Percentiles rank a stretch among this genome's conserved stretches.
Evolutionary conservation across 768 basidiomycete species (phyloP).

Genomic region (Hypsizygus marmoreus): DNA sequence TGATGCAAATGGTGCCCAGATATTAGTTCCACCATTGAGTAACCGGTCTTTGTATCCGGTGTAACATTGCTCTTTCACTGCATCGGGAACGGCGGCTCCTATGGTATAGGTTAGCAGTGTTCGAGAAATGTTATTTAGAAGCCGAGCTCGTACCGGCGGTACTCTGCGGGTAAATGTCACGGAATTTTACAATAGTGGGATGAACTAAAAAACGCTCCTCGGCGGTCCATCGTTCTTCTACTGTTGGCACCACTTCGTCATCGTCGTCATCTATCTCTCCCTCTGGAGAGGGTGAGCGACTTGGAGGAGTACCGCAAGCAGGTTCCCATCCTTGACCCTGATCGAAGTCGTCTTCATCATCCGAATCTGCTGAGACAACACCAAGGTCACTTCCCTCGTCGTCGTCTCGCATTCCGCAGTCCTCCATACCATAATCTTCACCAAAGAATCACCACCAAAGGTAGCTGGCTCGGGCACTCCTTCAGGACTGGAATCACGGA

Average conservation of each 20-base stretch:
- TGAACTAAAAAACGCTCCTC: constrained; percentile 1
- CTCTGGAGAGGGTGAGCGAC: not conserved
- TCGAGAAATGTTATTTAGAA: not conserved
- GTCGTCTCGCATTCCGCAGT: not conserved
- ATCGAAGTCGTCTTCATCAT: not conserved
- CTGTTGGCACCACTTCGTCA: not conserved
- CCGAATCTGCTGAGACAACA: too few species aligned
- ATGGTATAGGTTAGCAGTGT: too few species aligned
- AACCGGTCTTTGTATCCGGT: not conserved
- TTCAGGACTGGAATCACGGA: too few species aligned
- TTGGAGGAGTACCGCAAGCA: too few species aligned
- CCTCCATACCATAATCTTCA: not conserved
- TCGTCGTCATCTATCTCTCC: too few species aligned
- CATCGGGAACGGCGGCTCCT: too few species aligned
- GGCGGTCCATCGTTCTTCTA: not conserved
- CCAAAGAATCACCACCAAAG: not conserved
- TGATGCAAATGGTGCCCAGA: constrained; percentile 34
- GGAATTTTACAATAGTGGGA: not conserved
- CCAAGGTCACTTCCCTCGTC: not conserved
- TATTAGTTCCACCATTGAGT: constrained; percentile 6
- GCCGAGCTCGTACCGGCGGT: not conserved
- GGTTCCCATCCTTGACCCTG: too few species aligned
- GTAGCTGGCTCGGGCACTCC: too few species aligned
- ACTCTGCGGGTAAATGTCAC: not conserved
- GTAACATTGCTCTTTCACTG: not conserved